Evolutionary conservation across 2,329 filamentous ascomycete genomes (phyloP).

Genomic region (Aspergillus brunneoviolaceus): DNA sequence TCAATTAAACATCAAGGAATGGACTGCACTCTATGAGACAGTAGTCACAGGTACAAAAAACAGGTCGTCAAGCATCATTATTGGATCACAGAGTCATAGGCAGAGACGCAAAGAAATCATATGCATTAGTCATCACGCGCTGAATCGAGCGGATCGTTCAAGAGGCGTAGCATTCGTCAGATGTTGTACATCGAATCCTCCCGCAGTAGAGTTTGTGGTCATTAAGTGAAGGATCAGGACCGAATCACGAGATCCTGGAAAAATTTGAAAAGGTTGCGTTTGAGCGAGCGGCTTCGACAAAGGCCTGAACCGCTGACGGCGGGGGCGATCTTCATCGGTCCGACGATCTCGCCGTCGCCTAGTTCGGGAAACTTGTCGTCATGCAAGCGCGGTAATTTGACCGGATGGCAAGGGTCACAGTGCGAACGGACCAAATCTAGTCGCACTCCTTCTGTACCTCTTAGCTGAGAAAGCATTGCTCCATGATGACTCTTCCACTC

Average conservation of each 20-base stretch:
- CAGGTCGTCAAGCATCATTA: constrained; percentile 30
- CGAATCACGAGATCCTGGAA: constrained; percentile 44
- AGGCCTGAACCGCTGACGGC: constrained; percentile 42
- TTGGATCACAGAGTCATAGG: constrained; percentile 19
- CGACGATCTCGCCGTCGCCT: constrained; percentile 89
- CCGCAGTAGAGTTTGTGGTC: constrained; percentile 28
- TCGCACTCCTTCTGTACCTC: constrained; percentile 33
- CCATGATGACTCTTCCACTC: constrained; percentile 73
- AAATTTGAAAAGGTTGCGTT: constrained; percentile 46
- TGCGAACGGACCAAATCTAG: constrained; percentile 41
- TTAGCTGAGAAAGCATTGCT: constrained; percentile 56
- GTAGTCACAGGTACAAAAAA: constrained; percentile 31
- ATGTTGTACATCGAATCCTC: constrained; percentile 26
- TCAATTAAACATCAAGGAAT: constrained; percentile 27
- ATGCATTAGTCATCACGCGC: constrained; percentile 35
- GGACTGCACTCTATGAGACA: constrained; percentile 33
- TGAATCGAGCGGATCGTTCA: constrained; percentile 20
- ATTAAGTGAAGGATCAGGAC: constrained; percentile 24
- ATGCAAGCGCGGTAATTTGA: constrained; percentile 44
- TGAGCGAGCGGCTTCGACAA: constrained; percentile 41
- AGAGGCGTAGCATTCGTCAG: constrained; percentile 20
- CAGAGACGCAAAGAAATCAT: constrained; percentile 14
- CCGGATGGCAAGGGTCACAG: constrained; percentile 51
- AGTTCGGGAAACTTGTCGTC: constrained; percentile 81
- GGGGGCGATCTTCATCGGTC: constrained; percentile 70